phyloP scores from a whole-genome alignment of 768 basidiomycete genomes.

The Trametes cubensis region DNA sequence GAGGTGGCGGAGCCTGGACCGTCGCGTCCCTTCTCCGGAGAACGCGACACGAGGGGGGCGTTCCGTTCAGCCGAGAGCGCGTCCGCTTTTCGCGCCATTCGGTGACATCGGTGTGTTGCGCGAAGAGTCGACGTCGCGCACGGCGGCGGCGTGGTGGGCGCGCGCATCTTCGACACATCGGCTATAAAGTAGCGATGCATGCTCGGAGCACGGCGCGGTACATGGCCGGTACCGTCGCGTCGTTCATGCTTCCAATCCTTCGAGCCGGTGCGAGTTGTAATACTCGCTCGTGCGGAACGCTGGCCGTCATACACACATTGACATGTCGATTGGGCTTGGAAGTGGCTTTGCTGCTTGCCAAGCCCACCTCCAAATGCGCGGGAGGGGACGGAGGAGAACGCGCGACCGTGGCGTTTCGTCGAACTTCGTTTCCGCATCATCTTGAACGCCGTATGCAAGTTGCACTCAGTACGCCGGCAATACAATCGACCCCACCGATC shows the following conservation, averaged over 20 bases:
- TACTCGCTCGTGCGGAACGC: too few relatives aligned
- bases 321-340: too few relatives aligned
- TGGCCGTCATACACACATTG: too few relatives aligned
- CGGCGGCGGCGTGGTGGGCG: not conserved
- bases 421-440: not conserved
- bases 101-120: not conserved
- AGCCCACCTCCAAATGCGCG: too few relatives aligned
- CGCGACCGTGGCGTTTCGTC: not conserved
- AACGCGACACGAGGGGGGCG: not conserved
- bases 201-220: not conserved
- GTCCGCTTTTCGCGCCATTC: too few relatives aligned
- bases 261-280: too few relatives aligned
- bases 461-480: not conserved
- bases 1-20: constrained; percentile 5
- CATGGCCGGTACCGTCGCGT: not conserved
- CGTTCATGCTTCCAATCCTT: too few relatives aligned
- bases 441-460: not conserved
- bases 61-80: not conserved
- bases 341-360: too few relatives aligned
- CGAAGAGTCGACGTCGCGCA: not conserved
- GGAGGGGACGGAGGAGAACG: not conserved
- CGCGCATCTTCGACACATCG: constrained; percentile 9
- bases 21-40: not conserved
- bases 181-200: not conserved
- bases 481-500: not conserved